Evolutionary conservation across 1,284 basidiomycete genomes (phyloP), one percentile per base, ranked within the genome.

Genomic region (Pseudozyma tsukubaensis): DNA sequence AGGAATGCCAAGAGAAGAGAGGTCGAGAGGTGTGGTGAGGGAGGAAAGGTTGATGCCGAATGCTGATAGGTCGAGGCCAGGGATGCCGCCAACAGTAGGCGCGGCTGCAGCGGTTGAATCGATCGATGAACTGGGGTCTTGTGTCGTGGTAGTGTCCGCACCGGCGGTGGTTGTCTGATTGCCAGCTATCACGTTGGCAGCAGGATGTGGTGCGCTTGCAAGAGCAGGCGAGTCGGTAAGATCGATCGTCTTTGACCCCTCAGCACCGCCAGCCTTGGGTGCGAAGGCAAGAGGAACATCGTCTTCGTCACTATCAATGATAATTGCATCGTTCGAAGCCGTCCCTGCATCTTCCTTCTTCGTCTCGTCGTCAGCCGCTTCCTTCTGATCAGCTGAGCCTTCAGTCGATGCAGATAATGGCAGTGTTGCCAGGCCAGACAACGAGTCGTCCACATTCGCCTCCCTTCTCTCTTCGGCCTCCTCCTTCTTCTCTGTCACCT

Each of bases 231-330:
- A 69, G 14, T 69, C 55, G 8, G 72, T 74, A 5, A 74, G 63
- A 29, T 74, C 72, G 40, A 70, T 70, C 13, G 72, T n/a, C 13
- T 69, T 68, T 11, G 39, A 40, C 1, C 42, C 24, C 5, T 57
- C 62, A 4, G 50, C 50, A 0, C 39, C 43, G 1, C 52, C 58
- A 16, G 62, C 37, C 34, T 76, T 76, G 39, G 72, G 72, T 9
- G 58, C 68, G 18, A 72, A 64, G 14, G 73, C 73, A 1, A 76
- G 61, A 13, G 73, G 73, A 7, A 76, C 64, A 24, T 76, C 73
- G 53, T 76, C 73, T 42, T 76, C 72, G 32, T 74, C 72, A 39
- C 65, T 68, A 39, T 76, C 73, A 29, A 76, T 76, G 29, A 76
- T 65, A 16, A 72, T 76, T 16, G 69, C 73, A 49, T 65, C 69